Conservation (phyloP, 164 flowering plant species). For the Paratinospora sagittata region DNA sequence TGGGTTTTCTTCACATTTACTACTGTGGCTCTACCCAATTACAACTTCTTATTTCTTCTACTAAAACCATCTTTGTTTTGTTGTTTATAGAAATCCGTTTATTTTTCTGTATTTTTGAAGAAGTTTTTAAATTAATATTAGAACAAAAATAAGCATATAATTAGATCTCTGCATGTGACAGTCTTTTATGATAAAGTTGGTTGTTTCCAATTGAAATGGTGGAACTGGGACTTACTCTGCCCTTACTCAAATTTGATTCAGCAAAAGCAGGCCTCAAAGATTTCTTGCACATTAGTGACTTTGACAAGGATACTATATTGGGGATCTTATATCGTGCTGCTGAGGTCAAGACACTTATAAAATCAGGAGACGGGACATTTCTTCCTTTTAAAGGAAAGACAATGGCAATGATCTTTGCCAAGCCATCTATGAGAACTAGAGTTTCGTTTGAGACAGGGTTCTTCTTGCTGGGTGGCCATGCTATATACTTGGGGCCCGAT, state of each 20-base stretch:
- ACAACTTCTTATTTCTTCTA: too few species aligned
- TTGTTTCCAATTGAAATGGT: neutral
- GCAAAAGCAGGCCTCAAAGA: slow-evolving; percentile 54
- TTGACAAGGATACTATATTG: slow-evolving; percentile 72
- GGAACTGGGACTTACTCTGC: slow-evolving; percentile 4
- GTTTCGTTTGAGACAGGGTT: slow-evolving; percentile 98
- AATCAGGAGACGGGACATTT: slow-evolving; percentile 79
- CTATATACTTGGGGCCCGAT: slow-evolving; percentile 84
- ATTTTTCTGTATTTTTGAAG: too few species aligned
- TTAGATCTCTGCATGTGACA: neutral
- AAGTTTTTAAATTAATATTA: too few species aligned
- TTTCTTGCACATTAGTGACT: slow-evolving; percentile 82
- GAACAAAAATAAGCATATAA: too few species aligned
- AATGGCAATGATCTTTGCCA: slow-evolving; percentile 99
- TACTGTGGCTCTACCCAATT: too few species aligned
- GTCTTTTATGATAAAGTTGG: neutral
- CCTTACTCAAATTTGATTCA: slow-evolving; percentile 23
- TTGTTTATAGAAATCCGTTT: too few species aligned
- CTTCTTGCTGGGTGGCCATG: slow-evolving; percentile 91
- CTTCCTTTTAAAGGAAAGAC: slow-evolving; percentile 91
- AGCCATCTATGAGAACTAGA: slow-evolving; percentile 97
- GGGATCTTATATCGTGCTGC: slow-evolving; percentile 69
- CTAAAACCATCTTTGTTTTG: too few species aligned
- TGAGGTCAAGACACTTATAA: slow-evolving; percentile 75
- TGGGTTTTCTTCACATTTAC: too few species aligned